A percentile compares a stretch with the other conserved stretches of the same genome.
Evolutionary conservation across 768 basidiomycete species (phyloP).

Genomic region (Hortiboletus campestris): DNA sequence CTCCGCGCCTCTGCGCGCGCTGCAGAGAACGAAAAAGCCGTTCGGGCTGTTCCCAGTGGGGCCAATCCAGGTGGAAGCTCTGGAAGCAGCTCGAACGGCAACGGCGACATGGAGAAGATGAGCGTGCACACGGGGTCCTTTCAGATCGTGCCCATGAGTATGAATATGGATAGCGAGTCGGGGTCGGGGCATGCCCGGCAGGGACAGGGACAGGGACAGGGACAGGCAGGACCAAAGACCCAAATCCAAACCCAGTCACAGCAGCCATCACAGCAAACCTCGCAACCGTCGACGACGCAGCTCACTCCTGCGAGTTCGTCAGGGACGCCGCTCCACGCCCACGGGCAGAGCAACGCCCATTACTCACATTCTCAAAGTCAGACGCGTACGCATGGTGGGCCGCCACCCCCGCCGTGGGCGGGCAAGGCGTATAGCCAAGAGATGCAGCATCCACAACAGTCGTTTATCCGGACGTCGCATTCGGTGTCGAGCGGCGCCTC

Average conservation of each 20-base stretch:
- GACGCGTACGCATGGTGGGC: conserved; percentile 15
- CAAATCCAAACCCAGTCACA: conserved; percentile 4
- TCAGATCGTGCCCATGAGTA: conserved; percentile 39
- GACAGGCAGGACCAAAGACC: conserved; percentile 1
- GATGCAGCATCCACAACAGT: conserved; percentile 40
- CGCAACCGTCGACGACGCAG: conserved; percentile 11
- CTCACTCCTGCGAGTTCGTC: conserved; percentile 5
- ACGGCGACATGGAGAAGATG: conserved; percentile 29
- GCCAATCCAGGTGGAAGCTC: conserved; percentile 19
- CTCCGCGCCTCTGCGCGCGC: conserved; percentile 71
- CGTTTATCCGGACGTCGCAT: conserved; percentile 48
- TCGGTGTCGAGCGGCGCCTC: conserved; percentile 39
- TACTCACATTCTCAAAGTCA: not conserved
- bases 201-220: not conserved
- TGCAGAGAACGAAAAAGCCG: conserved; percentile 39
- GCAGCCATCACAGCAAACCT: not conserved
- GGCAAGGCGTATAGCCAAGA: conserved; percentile 24
- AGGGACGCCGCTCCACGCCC: conserved; percentile 17
- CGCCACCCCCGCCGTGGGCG: conserved; percentile 26
- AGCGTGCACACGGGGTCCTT: conserved; percentile 58
- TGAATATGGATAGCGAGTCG: conserved; percentile 21
- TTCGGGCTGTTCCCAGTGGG: conserved; percentile 31
- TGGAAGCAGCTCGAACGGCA: conserved; percentile 2
- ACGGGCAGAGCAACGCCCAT: conserved; percentile 10
- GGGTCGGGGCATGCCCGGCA: conserved; percentile 8